Evolutionary conservation across 768 basidiomycete genomes (phyloP).

Genomic region (Mycena filopes): DNA sequence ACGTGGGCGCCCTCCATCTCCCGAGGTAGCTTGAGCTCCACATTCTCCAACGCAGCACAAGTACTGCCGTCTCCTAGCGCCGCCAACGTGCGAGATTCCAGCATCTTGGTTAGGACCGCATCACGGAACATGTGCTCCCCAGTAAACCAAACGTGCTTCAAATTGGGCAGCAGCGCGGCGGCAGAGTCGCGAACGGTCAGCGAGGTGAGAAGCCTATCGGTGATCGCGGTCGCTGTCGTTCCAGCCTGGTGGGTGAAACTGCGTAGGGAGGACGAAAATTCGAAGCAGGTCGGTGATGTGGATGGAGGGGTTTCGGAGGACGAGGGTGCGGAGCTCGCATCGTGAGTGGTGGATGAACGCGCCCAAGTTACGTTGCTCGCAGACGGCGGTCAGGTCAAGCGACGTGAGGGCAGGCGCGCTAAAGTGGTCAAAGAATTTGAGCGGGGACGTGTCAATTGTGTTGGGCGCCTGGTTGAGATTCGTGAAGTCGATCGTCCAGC

Average conservation of each 20-base stretch:
- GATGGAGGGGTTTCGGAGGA: background rate
- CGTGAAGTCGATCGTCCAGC: background rate
- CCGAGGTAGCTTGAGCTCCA: background rate
- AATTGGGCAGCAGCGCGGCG: background rate
- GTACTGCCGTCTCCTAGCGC: background rate
- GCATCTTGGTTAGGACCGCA: background rate
- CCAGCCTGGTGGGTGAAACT: background rate
- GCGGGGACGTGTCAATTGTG: too few relatives aligned
- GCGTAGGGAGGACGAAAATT: background rate
- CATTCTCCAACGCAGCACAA: background rate
- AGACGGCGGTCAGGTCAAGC: background rate
- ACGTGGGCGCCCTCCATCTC: background rate
- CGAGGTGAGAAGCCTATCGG: background rate
- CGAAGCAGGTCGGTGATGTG: conserved; percentile 1
- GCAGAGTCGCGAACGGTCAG: background rate
- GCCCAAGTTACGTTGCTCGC: background rate
- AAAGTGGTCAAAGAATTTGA: background rate
- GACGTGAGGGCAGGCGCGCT: background rate
- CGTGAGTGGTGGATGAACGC: background rate
- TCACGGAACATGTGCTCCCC: background rate
- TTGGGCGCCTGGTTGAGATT: too few relatives aligned
- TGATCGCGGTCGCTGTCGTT: background rate
- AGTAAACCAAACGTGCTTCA: background rate
- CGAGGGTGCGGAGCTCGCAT: background rate
- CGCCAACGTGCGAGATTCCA: background rate